Evolutionary conservation across 208 protist species (phyloP).

Genomic region (Leishmania arabica): DNA sequence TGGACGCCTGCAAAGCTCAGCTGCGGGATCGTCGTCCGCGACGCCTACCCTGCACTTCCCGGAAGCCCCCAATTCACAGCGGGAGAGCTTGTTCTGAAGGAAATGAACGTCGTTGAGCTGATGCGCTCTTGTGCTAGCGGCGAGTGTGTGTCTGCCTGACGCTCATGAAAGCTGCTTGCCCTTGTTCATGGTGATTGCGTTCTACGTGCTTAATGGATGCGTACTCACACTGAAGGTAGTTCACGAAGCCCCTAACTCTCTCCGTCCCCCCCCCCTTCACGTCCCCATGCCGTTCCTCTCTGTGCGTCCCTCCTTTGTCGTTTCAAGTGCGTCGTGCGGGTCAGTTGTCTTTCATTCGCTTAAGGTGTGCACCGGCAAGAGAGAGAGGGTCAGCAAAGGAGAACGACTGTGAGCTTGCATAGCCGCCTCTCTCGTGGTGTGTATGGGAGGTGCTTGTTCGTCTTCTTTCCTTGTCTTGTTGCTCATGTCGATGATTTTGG

Average conservation of each 20-base stretch:
- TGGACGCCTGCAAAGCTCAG: not conserved
- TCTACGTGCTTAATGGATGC: not conserved
- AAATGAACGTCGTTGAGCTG: not conserved
- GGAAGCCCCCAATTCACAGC: not conserved
- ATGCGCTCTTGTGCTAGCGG: not conserved
- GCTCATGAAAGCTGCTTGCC: not conserved
- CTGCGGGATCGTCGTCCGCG: not conserved
- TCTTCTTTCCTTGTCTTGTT: not conserved
- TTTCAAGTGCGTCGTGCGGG: not conserved
- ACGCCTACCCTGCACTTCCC: not conserved
- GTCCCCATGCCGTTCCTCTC: not conserved
- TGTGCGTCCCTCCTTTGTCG: not conserved
- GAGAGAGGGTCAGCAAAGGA: not conserved
- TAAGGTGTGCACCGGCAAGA: not conserved
- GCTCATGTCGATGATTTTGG: not conserved
- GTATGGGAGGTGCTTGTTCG: not conserved
- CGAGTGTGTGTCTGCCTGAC: not conserved
- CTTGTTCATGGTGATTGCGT: not conserved
- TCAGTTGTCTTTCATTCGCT: not conserved
- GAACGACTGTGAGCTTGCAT: not conserved
- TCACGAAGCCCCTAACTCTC: too few species aligned
- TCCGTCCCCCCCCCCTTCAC: not conserved
- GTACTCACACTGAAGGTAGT: not conserved
- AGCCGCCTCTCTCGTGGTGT: not conserved
- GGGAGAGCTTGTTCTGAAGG: conserved; percentile 13